These are phyloP conservation scores for Phytopythium oedochilum DNA, from an alignment of 352 stramenopile genomes.

Conservation along the genomic window DNA sequence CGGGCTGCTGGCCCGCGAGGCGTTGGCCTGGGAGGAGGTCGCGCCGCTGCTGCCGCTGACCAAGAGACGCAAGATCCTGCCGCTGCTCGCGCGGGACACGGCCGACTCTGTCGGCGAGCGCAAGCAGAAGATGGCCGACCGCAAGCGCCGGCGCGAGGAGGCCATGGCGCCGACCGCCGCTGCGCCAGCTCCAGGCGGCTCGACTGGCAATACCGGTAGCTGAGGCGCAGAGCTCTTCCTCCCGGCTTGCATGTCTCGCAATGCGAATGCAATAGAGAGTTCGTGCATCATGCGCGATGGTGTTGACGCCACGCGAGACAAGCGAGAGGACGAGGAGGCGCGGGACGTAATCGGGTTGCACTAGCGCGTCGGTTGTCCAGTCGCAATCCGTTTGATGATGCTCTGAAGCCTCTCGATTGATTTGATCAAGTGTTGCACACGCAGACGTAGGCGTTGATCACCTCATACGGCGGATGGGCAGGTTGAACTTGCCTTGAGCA, in stretches of 20 bases:
- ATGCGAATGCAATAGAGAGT: no score
- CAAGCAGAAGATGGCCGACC: slow-evolving; percentile 65
- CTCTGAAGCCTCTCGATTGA: no score
- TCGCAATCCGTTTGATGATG: no score
- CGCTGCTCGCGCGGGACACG: slow-evolving; percentile 63
- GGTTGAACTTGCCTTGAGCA: no score
- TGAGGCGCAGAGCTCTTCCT: no score
- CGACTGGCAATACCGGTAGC: no score
- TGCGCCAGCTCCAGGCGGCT: not conserved
- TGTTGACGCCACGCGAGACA: not conserved
- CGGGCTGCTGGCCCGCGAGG: slow-evolving; percentile 30
- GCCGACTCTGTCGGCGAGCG: slow-evolving; percentile 78
- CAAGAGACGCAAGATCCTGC: slow-evolving; percentile 53
- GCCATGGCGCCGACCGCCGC: slow-evolving; percentile 3
- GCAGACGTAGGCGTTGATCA: no score
- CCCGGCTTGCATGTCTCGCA: not conserved
- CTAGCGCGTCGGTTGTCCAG: no score
- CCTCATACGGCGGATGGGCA: not conserved
- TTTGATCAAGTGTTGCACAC: no score
- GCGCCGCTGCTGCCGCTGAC: slow-evolving; percentile 43
- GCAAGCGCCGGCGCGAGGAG: slow-evolving; percentile 58
- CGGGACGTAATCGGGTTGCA: not conserved
- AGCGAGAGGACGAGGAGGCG: not conserved
- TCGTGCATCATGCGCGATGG: not conserved
- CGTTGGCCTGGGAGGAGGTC: slow-evolving; percentile 52